These are phyloP conservation scores for Scalesia atractyloides DNA, from an alignment of 129 eudicot genomes.

Conservation along the genomic window DNA sequence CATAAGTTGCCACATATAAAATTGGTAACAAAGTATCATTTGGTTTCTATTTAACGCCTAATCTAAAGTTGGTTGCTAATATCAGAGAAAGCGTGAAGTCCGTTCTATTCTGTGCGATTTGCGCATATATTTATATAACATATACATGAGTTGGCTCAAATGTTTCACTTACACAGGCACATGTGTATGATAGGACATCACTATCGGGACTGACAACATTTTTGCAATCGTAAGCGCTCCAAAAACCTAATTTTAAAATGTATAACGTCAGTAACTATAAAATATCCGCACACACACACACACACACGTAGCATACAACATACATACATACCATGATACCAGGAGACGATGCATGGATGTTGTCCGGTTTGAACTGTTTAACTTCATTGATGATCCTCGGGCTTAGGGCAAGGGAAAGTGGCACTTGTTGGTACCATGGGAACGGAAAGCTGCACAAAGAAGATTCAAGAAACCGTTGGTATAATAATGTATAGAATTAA, in stretches of 20 bases:
- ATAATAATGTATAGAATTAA: not conserved
- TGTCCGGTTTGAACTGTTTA: slow-evolving; percentile 90
- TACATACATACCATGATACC: slow-evolving; percentile 72
- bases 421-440: slow-evolving; percentile 96
- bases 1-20: not conserved
- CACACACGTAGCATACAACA: not conserved
- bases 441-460: slow-evolving; percentile 78
- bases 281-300: not conserved
- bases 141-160: slow-evolving; percentile 6
- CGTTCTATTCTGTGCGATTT: not conserved
- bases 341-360: slow-evolving; percentile 96
- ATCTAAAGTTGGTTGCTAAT: not conserved
- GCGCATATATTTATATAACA: not conserved
- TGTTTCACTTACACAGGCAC: slow-evolving; percentile 88
- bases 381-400: slow-evolving; percentile 95
- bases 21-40: not conserved
- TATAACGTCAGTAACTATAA: slow-evolving; percentile 19
- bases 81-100: not conserved
- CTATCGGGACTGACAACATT: slow-evolving; percentile 83
- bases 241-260: slow-evolving; percentile 56
- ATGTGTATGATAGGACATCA: slow-evolving; percentile 98
- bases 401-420: slow-evolving; percentile 97
- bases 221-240: slow-evolving; percentile 97
- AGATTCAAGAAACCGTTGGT: slow-evolving; percentile 20
- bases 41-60: not conserved